Evolutionary conservation across 164 flowering plant species (phyloP), one percentile per base, ranked within the genome.

Genomic region (Malania oleifera): DNA sequence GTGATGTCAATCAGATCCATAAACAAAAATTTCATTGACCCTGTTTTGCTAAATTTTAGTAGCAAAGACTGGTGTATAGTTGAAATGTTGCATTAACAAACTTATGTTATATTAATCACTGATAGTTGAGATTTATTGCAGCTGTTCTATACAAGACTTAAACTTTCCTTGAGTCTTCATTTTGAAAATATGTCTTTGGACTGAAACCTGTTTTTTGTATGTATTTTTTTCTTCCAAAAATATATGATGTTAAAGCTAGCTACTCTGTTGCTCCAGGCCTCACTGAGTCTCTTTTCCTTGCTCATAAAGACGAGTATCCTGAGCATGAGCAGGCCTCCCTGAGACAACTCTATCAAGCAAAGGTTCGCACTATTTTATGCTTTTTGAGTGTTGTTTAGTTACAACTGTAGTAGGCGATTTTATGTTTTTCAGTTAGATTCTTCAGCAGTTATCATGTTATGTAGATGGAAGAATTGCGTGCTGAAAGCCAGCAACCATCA

Each of bases 301-400:
- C 81, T 51, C 91, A 87, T 75, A 91, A 84, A 70, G 99, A 91
- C 57, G 96, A 87, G 56, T 95, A 91, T 77, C 83, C 89, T 65
- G 99, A 95, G 59, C 84, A 79, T 73, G 99, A 95, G 74, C 96
- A 77, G 66, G 96, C 95, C 20, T 91, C 96, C 55, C 85, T 91
- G 29, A 76, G 70, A 66, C 98, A 95, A 66, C 86, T 89, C 25
- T 91, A 86, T 70, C 82, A 84, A 61, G 83, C 91, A 23, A 95
- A 95, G 97, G 99, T 95, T 54, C 19, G 38, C 17, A 5, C 13
- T 27, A 40, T 46, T 26, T 53, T 22, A 6, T n/a, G n/a, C 18
- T 19, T 12, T 15, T 0, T 8, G 13, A 27, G 24, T 50, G 13
- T 50, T 24, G 24, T 27, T 13, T 47, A 7, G 51, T 19, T 9